Evolutionary conservation across 176 grass and related monocot genomes (phyloP).

Genomic region (Phoenix dactylifera): DNA sequence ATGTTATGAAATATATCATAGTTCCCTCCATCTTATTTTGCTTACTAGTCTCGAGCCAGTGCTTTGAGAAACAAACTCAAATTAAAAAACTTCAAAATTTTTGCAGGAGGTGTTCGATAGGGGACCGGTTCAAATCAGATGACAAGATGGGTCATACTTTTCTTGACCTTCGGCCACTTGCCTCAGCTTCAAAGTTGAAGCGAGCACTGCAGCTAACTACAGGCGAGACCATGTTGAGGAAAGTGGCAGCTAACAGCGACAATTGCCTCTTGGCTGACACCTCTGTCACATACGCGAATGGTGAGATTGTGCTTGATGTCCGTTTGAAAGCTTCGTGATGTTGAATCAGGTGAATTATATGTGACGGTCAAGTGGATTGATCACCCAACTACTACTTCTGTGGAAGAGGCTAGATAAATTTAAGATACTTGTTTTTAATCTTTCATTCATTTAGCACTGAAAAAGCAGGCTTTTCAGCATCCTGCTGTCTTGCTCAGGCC

Average conservation of each 20-base stretch:
- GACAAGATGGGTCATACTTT: slow-evolving; percentile 84
- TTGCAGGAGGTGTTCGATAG: slow-evolving; percentile 70
- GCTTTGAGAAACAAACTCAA: no score
- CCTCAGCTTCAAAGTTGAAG: slow-evolving; percentile 45
- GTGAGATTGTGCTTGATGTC: slow-evolving; percentile 42
- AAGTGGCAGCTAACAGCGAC: slow-evolving; percentile 46
- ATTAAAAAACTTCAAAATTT: not conserved
- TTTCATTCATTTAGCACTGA: no score
- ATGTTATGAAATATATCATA: no score
- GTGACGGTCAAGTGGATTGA: slow-evolving; percentile 76
- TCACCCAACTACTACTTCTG: not conserved
- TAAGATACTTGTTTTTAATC: no score
- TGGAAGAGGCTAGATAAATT: not conserved
- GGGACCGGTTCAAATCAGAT: slow-evolving; percentile 76
- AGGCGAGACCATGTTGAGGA: slow-evolving; percentile 54
- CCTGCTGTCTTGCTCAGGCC: no score
- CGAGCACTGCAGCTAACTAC: slow-evolving; percentile 48
- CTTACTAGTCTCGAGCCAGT: no score
- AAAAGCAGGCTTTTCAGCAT: no score
- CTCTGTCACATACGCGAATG: slow-evolving; percentile 42
- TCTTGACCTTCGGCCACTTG: slow-evolving; percentile 50
- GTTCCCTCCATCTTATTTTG: no score
- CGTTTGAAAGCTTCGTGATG: slow-evolving; percentile 54
- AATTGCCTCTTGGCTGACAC: slow-evolving; percentile 65
- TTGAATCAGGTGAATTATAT: slow-evolving; percentile 64